Evolutionary conservation across 352 stramenopile genomes (phyloP), one percentile per base, ranked within the genome.

Genomic region (Phytopythium cucurbitacearum): DNA sequence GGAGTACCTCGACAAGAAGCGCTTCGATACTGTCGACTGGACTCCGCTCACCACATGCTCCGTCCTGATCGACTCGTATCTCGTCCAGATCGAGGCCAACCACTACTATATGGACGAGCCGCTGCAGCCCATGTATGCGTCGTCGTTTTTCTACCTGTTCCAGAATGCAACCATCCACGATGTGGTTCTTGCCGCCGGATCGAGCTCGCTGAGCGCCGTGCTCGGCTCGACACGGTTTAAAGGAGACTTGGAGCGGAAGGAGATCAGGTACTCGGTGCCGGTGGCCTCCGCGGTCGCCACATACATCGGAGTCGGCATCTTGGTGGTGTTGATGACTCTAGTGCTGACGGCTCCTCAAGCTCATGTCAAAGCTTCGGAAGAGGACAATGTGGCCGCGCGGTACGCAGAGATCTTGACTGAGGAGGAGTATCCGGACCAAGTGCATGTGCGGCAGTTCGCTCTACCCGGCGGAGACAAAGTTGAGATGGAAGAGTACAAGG

Each of bases 71-170:
- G 74, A 85, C 51, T 80, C 74, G 55, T 85, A 70, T 51, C 56
- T 86, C 21, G 13, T 40, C 4, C 70, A 81, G 39, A 21, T 82
- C 40, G 58, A 77, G 21, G 40, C 39, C 7, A 86, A 86, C 42
- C 50, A 73, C 42, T 81, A 71, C 56, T 77, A 63, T 37, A 10
- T 84, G n/a, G 70, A 82, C 13, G 51, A 68, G n/a, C 65, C 72
- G 1, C 48, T 79, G 3, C 75, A 82, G 47, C 45, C 56, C 0
- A 65, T 82, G 63, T 84, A 84, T 59, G 76, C 67, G 8, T 71
- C 70, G 9, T 65, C 65, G 44, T 42, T 86, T 3, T 82, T 74
- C 42, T 86, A 79, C 38, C 37, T 86, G 13, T 76, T 86, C 21
- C 61, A 77, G 41, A 50, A 80, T 33, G 75, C 62, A 1, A 60